Base-by-base conservation (phyloP, 2,329 filamentous ascomycete species). In the Graphium sp. region DNA sequence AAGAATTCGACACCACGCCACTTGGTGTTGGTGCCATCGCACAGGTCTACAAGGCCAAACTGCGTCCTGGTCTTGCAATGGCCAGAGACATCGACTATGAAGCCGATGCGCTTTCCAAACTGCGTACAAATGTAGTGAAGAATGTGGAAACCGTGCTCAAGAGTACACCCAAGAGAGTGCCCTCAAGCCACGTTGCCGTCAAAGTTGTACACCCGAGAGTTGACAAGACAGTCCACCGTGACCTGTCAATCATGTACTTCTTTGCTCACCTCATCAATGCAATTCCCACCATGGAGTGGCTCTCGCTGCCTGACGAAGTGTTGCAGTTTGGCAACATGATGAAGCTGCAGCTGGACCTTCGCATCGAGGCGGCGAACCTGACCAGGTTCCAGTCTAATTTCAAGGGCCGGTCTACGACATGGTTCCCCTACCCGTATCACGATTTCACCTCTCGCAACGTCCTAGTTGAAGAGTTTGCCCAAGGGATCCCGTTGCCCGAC, bases 241-340 rank as follows among this genome's bases (percentile, higher is more conserved):
- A 98, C 50, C 56, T 98, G 31, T 72, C 74, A 20, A 98, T 98
- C 42, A 98, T 98, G 89, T 64, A 60, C 7, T 83, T 92, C 54
- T 94, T 98, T 44, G 89, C 89, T 11, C 64, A 70, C 0, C 44
- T 79, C 5, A 74, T 98, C 39, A 92, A 95, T 50, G 56, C 67
- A 2, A 77, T 98, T 18, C 89, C 89, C 1, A 93, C 85, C 0
- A 89, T 98, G 45, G 83, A 95, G 51, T 98, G 89, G 89, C 63
- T 98, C 5, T 94, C 87, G 1, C 70, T 98, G 7, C 89, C 89
- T 0, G 87, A 94, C 40, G 89, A 98, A 48, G 89, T 95, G 4
- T 55, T 64, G 10, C 84, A 95, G 44, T 98, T 98, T 45, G 87
- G 85, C 15, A 80, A 91, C 46, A 98, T 98, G 89, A 98, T 98